phyloP scores from a whole-genome alignment of 345 rosid genomes.

The Citrus reticulata region DNA sequence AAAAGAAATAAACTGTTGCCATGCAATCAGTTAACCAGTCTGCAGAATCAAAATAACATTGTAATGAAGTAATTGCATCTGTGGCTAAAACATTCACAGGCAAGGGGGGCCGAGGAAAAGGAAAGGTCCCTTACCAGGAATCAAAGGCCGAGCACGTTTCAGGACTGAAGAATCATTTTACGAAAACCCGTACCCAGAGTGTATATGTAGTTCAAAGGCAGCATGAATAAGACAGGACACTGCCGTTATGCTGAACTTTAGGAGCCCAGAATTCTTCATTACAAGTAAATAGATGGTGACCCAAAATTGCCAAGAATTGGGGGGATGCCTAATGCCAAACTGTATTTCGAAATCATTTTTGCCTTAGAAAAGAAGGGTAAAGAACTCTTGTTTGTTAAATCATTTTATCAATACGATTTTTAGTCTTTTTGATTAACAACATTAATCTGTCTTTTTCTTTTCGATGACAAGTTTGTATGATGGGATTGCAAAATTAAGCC shows the following conservation, averaged over 20 bases:
- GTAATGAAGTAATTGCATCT: not conserved
- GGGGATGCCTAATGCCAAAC: no score
- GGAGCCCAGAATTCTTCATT: no score
- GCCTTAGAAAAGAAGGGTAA: no score
- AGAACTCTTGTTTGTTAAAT: not conserved
- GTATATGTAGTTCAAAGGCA: constrained; percentile 63
- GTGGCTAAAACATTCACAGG: constrained; percentile 32
- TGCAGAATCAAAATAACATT: not conserved
- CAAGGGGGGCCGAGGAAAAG: constrained; percentile 85
- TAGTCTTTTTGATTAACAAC: not conserved
- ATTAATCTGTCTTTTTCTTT: not conserved
- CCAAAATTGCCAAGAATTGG: no score
- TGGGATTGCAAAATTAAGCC: not conserved
- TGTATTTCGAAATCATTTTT: no score
- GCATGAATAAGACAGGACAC: not conserved
- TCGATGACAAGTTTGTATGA: not conserved
- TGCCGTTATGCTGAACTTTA: no score
- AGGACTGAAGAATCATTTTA: constrained; percentile 90
- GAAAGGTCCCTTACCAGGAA: constrained; percentile 59
- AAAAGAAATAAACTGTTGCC: not conserved
- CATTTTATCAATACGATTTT: not conserved
- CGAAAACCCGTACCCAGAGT: constrained; percentile 86
- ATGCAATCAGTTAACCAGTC: not conserved
- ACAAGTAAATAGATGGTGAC: no score
- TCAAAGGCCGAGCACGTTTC: constrained; percentile 75